Percentiles rank a stretch among this genome's conserved stretches.
phyloP scores from a whole-genome alignment of 169 alveolate species.

The Plasmodium malariae region DNA sequence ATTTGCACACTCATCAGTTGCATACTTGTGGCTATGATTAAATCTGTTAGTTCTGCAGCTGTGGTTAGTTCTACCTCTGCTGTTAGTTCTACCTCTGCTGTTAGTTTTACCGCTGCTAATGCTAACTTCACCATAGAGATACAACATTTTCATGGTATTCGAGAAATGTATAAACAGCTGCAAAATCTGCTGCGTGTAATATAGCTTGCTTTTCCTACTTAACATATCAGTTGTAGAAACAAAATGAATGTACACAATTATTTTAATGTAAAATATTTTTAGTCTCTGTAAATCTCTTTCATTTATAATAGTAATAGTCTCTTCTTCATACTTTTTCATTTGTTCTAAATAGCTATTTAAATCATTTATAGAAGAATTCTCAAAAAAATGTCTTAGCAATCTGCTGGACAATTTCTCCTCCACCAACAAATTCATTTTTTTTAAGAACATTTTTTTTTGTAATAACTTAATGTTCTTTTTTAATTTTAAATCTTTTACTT shows the following conservation, averaged over 20 bases:
- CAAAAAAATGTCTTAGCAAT: conserved; percentile 31
- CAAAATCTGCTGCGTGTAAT: conserved; percentile 24
- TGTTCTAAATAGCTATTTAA: conserved; percentile 26
- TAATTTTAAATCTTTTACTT: conserved; percentile 20
- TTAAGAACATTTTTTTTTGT: conserved; percentile 18
- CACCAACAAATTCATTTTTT: conserved; percentile 42
- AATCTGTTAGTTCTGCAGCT: background rate
- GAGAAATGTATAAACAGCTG: conserved; percentile 26
- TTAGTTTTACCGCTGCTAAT: background rate
- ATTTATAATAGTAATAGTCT: background rate
- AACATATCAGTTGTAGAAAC: conserved; percentile 36
- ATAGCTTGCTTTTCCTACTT: background rate
- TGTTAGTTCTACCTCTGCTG: background rate
- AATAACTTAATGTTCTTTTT: conserved; percentile 17
- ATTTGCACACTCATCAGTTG: background rate
- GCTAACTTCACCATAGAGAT: background rate
- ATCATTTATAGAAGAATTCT: conserved; percentile 42
- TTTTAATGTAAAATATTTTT: conserved; percentile 61
- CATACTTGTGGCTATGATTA: background rate
- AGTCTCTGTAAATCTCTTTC: conserved; percentile 23
- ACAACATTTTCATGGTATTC: conserved; percentile 37
- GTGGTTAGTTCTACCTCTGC: background rate
- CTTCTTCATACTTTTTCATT: conserved; percentile 40
- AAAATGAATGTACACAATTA: conserved; percentile 54
- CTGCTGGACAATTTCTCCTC: conserved; percentile 58